phyloP scores from a whole-genome alignment of 345 rosid species.

The Firmiana major region DNA sequence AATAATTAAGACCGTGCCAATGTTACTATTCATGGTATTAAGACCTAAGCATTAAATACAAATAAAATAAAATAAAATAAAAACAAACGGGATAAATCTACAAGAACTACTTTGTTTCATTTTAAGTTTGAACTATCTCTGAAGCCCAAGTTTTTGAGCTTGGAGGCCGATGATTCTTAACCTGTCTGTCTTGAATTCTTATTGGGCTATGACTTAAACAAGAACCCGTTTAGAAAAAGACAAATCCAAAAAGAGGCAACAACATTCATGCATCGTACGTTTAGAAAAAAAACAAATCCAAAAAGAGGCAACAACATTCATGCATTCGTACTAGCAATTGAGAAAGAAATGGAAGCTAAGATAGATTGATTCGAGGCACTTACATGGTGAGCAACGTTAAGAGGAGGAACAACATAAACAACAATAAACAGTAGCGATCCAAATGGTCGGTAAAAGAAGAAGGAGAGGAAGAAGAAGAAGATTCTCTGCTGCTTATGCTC shows the following conservation, averaged over 20 bases:
- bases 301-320: background rate
- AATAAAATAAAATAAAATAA: no score
- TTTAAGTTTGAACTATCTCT: background rate
- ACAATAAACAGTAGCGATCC: conserved; percentile 24
- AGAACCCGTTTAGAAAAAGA: background rate
- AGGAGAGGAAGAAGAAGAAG: conserved; percentile 22
- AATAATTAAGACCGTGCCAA: background rate
- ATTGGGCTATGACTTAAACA: background rate
- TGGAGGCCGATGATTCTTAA: background rate
- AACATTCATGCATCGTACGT: background rate
- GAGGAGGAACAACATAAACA: conserved; percentile 37
- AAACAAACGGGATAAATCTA: no score
- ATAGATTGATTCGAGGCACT: conserved; percentile 10
- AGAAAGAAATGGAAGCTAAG: background rate
- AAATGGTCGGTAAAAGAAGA: conserved; percentile 17
- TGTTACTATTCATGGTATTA: background rate
- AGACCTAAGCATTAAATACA: no score
- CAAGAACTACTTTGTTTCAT: background rate
- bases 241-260: background rate
- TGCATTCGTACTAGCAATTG: background rate
- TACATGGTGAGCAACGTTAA: conserved; percentile 55
- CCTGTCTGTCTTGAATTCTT: background rate
- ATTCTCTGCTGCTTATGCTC: conserved; percentile 12
- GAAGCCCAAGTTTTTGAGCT: background rate
- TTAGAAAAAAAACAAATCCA: no score